Percentiles rank a stretch among this genome's conserved stretches.
Conservation (phyloP, 2,329 filamentous ascomycete species). For the Aureobasidium vineae region DNA sequence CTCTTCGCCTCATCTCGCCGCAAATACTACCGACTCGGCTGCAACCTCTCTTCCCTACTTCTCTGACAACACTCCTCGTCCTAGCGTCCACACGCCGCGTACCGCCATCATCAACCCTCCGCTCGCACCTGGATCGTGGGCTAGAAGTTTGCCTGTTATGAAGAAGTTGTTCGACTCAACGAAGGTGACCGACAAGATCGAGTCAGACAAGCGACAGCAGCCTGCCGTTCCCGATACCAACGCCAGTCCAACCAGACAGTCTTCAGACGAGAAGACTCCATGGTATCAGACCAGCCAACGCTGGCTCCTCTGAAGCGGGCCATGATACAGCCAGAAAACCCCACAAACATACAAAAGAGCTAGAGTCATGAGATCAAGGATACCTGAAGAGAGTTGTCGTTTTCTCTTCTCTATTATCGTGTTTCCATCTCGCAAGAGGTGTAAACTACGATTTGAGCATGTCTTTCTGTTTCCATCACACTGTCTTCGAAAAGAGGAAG, state of each 20-base stretch:
- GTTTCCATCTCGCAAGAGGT: background rate
- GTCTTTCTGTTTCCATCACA: background rate
- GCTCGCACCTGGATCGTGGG: background rate
- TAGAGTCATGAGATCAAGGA: slow-evolving; percentile 1
- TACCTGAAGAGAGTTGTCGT: background rate
- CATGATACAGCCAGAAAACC: background rate
- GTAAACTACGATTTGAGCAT: background rate
- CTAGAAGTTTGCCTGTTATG: background rate
- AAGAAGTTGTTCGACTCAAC: background rate
- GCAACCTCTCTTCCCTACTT: background rate
- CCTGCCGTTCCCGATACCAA: background rate
- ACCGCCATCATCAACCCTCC: background rate
- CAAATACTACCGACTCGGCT: background rate
- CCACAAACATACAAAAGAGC: slow-evolving; percentile 15
- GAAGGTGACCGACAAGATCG: background rate
- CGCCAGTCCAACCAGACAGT: slow-evolving; percentile 6
- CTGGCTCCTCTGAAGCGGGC: slow-evolving; percentile 11
- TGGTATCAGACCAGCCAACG: slow-evolving; percentile 23
- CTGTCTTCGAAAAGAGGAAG: slow-evolving; percentile 2
- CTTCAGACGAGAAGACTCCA: slow-evolving; percentile 10
- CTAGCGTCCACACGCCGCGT: background rate
- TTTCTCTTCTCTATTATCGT: background rate
- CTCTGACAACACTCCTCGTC: background rate
- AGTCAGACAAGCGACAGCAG: background rate
- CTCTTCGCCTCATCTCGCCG: background rate